These are phyloP conservation scores for Steccherinum ochraceum DNA, from an alignment of 768 basidiomycete species.

Conservation along the genomic window DNA sequence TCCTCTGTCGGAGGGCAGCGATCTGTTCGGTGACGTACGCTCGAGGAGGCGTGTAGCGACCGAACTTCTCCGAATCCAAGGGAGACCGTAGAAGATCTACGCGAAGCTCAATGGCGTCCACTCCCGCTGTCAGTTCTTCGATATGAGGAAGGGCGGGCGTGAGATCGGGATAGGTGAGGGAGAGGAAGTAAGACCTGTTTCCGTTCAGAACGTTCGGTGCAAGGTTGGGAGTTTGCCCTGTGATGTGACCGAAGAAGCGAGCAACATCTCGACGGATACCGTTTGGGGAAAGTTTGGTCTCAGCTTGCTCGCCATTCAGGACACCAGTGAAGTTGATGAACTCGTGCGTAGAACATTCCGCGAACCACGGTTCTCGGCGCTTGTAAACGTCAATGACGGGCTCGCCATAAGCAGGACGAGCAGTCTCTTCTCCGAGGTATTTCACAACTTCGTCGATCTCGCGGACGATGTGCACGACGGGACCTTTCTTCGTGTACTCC, in stretches of 20 bases:
- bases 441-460: conserved; percentile 74
- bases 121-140: conserved; percentile 71
- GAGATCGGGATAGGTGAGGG: conserved; percentile 87
- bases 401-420: conserved; percentile 87
- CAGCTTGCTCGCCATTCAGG: conserved; percentile 5
- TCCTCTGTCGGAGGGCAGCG: conserved; percentile 66
- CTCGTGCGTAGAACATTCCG: conserved; percentile 73
- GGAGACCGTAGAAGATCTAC: conserved; percentile 76
- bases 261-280: conserved; percentile 55
- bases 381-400: conserved; percentile 76
- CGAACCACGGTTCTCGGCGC: conserved; percentile 83
- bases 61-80: conserved; percentile 38
- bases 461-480: conserved; percentile 81
- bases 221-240: conserved; percentile 63
- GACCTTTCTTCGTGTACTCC: conserved; percentile 55
- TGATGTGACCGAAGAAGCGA: conserved; percentile 87
- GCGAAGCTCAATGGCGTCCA: conserved; percentile 90
- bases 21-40: conserved; percentile 79
- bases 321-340: conserved; percentile 68
- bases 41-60: conserved; percentile 54
- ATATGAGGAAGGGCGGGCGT: conserved; percentile 61
- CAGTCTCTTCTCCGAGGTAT: conserved; percentile 71
- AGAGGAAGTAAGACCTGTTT: conserved; percentile 84
- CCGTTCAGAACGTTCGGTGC: conserved; percentile 45
- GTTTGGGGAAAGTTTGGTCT: conserved; percentile 19